A percentile compares a stretch with the other conserved stretches of the same genome.
Conservation (phyloP, 306 rosid species). For the Nissolia schottii region DNA sequence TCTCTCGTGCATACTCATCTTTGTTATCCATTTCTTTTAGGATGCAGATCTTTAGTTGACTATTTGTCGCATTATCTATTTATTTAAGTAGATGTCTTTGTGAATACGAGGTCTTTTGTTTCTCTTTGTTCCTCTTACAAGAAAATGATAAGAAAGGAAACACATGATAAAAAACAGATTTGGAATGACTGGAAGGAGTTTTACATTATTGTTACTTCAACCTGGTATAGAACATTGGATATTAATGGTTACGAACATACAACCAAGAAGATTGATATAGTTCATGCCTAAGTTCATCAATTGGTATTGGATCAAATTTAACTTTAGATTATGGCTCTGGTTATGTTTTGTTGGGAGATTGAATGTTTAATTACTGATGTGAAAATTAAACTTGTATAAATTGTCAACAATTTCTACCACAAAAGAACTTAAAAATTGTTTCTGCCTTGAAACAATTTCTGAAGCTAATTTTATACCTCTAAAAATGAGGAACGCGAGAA, state of each 20-base stretch:
- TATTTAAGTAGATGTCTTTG: neutral
- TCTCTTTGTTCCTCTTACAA: neutral
- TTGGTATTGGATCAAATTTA: too few relatives aligned
- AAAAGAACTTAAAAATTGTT: too few relatives aligned
- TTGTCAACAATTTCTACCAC: too few relatives aligned
- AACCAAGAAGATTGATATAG: too few relatives aligned
- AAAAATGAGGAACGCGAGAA: too few relatives aligned
- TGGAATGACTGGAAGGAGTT: neutral
- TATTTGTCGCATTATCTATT: neutral
- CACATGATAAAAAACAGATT: neutral
- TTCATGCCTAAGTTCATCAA: too few relatives aligned
- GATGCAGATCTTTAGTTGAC: neutral
- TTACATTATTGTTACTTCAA: neutral
- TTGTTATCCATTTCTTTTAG: neutral
- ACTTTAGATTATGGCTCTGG: too few relatives aligned
- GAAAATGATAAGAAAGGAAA: neutral
- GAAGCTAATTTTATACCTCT: too few relatives aligned
- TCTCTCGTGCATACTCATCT: neutral
- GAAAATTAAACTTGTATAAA: too few relatives aligned
- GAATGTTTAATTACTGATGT: too few relatives aligned
- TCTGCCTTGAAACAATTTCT: too few relatives aligned
- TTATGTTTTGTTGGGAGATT: too few relatives aligned
- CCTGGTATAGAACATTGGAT: neutral
- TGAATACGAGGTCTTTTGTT: neutral
- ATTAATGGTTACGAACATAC: neutral